A percentile compares a stretch with the other conserved stretches of the same genome.
These are phyloP conservation scores for Neocallimastix lanati DNA, from an alignment of 192 early-diverging fungal genomes.

Conservation along the genomic window DNA sequence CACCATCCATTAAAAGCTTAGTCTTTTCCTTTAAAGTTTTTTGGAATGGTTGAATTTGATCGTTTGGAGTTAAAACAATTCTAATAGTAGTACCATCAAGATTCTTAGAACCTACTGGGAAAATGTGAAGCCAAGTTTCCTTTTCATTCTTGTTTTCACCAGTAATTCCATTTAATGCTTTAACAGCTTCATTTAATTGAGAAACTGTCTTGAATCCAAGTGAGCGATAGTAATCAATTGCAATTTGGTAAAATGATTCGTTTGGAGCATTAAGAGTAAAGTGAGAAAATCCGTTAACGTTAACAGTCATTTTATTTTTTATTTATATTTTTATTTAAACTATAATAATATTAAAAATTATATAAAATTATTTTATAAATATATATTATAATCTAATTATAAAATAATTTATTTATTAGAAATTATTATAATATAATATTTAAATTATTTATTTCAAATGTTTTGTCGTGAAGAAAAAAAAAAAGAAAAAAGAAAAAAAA, in stretches of 20 bases:
- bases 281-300: conserved; percentile 14
- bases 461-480: background rate
- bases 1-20: conserved; percentile 3
- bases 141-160: conserved; percentile 10
- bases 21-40: conserved; percentile 16
- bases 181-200: conserved; percentile 5
- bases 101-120: conserved; percentile 15
- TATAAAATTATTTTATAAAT: background rate
- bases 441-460: background rate
- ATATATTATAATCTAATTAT: background rate
- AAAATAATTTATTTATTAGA: background rate
- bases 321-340: background rate
- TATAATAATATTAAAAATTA: background rate
- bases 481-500: background rate
- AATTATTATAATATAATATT: background rate
- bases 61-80: background rate
- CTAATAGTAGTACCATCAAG: conserved; percentile 1
- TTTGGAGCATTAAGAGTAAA: conserved; percentile 10
- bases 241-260: conserved; percentile 3
- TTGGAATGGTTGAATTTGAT: background rate
- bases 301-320: conserved; percentile 1
- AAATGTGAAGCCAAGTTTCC: conserved; percentile 35
- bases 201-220: conserved; percentile 36
- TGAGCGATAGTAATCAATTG: conserved; percentile 28
- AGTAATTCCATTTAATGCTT: background rate